These are phyloP conservation scores for Ochromonas danica DNA, from an alignment of 108 stramenopile species.

Conservation along the genomic window DNA sequence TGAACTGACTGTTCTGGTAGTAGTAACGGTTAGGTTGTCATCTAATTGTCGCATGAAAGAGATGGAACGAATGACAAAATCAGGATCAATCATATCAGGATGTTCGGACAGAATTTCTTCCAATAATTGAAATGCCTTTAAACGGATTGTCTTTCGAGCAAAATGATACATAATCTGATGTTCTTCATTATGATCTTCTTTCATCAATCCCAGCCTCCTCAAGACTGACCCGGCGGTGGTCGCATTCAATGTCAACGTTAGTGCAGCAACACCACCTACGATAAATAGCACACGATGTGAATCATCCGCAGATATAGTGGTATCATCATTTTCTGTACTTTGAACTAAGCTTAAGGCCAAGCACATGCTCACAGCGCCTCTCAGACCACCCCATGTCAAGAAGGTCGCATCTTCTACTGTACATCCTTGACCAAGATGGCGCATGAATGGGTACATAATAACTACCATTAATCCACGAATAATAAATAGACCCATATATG, in stretches of 20 bases:
- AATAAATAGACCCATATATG: constrained; percentile 23
- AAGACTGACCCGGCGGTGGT: constrained; percentile 31
- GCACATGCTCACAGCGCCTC: constrained; percentile 51
- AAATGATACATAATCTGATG: not conserved
- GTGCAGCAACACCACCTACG: constrained; percentile 37
- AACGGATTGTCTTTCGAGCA: not conserved
- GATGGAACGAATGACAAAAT: too few species aligned
- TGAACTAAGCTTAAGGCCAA: constrained; percentile 50
- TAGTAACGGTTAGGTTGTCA: too few species aligned
- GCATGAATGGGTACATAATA: not conserved
- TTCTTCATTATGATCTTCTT: not conserved
- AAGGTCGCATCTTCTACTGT: constrained; percentile 31
- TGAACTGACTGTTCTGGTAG: too few species aligned
- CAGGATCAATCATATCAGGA: not conserved
- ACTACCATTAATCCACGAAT: constrained; percentile 32
- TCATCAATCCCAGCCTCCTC: not conserved
- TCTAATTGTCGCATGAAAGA: too few species aligned
- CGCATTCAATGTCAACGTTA: constrained; percentile 45
- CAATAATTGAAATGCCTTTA: not conserved
- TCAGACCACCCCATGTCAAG: constrained; percentile 42
- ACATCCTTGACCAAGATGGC: not conserved
- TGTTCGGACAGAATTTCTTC: not conserved
- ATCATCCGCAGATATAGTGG: too few species aligned
- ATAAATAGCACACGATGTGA: too few species aligned
- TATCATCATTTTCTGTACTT: too few species aligned